phyloP scores from a whole-genome alignment of 1,284 basidiomycete species.

The Heterobasidion occidentale region DNA sequence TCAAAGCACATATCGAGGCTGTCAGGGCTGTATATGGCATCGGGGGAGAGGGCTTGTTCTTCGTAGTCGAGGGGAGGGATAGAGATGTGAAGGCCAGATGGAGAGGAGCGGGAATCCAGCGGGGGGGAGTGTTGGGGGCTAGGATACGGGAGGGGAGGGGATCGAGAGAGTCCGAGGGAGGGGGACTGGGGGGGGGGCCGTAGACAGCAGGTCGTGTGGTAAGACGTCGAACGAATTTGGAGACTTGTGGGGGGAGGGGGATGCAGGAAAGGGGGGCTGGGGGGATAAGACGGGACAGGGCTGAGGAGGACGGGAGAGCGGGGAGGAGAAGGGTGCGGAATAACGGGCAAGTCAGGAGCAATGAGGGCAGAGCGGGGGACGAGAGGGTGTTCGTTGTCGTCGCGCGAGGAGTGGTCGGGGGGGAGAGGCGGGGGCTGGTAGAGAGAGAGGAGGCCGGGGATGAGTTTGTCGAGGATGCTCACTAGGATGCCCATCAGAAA shows the following conservation, averaged over 20 bases:
- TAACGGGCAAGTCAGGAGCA: background rate
- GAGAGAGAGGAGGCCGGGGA: slow-evolving; percentile 9
- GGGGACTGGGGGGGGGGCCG: slow-evolving; percentile 31
- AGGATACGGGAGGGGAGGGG: slow-evolving; percentile 1
- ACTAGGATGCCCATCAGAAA: slow-evolving; percentile 7
- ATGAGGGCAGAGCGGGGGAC: background rate
- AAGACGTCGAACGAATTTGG: slow-evolving; percentile 5
- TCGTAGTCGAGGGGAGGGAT: slow-evolving; percentile 13
- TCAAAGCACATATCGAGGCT: slow-evolving; percentile 50
- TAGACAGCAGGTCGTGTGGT: slow-evolving; percentile 18
- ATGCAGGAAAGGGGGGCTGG: no score
- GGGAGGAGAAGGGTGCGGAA: background rate
- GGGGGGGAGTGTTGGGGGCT: slow-evolving; percentile 6
- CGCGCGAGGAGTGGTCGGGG: slow-evolving; percentile 1
- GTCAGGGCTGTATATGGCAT: slow-evolving; percentile 6
- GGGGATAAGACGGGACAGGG: no score
- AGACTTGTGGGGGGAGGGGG: slow-evolving; percentile 5
- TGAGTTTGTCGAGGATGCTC: slow-evolving; percentile 6
- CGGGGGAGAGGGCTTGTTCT: background rate
- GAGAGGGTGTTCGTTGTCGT: background rate
- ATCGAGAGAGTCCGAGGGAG: slow-evolving; percentile 14
- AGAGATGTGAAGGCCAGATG: slow-evolving; percentile 16
- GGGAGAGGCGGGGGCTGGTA: slow-evolving; percentile 5
- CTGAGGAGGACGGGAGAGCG: no score
- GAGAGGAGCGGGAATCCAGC: background rate